These are phyloP conservation scores for Hypoxylon sp. DNA, from an alignment of 2,329 filamentous ascomycete genomes.

Conservation along the genomic window DNA sequence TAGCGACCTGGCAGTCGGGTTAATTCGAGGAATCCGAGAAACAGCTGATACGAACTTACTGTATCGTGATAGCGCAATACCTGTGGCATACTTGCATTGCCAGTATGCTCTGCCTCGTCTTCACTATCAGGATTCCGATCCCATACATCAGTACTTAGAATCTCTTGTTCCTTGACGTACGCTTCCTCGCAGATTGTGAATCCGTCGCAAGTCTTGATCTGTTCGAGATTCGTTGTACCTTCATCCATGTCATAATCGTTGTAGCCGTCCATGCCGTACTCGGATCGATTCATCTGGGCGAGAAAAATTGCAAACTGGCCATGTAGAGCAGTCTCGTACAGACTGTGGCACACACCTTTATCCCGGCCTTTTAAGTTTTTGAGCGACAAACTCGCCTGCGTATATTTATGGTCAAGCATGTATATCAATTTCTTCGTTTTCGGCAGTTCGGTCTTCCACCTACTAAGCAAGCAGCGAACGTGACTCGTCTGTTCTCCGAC, in stretches of 20 bases:
- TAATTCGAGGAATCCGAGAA: not conserved
- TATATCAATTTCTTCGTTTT: constrained; percentile 27
- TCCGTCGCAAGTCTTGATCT: constrained; percentile 26
- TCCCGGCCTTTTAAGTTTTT: constrained; percentile 45
- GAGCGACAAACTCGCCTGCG: constrained; percentile 38
- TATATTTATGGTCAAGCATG: constrained; percentile 44
- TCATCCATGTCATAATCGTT: constrained; percentile 11
- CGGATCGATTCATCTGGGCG: constrained; percentile 36
- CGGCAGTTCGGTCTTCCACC: constrained; percentile 17
- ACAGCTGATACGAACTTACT: constrained; percentile 22
- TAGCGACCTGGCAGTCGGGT: constrained; percentile 18
- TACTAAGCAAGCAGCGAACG: constrained; percentile 28
- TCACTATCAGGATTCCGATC: constrained; percentile 32
- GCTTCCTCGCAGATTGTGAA: not conserved
- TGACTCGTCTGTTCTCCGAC: constrained; percentile 27
- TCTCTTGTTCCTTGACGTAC: constrained; percentile 15
- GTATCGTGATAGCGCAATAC: constrained; percentile 38
- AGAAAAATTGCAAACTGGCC: constrained; percentile 38
- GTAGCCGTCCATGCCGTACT: constrained; percentile 7
- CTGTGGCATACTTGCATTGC: constrained; percentile 33
- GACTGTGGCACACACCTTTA: constrained; percentile 26
- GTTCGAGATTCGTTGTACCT: constrained; percentile 10
- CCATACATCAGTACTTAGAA: constrained; percentile 31
- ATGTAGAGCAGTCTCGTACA: constrained; percentile 31
- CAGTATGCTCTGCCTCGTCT: constrained; percentile 33